Evolutionary conservation across 768 basidiomycete species (phyloP).

Genomic region (Trametes cingulata): DNA sequence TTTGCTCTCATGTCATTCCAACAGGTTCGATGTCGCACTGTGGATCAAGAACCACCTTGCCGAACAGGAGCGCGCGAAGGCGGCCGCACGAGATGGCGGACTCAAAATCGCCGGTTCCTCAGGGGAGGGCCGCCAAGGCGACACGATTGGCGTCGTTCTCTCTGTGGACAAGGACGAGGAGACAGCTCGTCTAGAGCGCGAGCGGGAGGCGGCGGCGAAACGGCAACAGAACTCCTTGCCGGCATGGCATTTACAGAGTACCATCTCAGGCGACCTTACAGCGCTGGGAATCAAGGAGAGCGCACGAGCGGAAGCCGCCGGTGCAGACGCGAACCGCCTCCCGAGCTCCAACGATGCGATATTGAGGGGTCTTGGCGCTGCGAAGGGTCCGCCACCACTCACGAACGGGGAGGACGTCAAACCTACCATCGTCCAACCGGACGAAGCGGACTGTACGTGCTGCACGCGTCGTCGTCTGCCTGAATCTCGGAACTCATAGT

Average conservation of each 20-base stretch:
- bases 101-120: conserved; percentile 76
- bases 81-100: conserved; percentile 50
- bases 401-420: conserved; percentile 40
- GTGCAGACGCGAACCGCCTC: conserved; percentile 26
- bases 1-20: background rate
- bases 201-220: conserved; percentile 81
- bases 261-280: conserved; percentile 90
- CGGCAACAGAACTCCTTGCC: conserved; percentile 90
- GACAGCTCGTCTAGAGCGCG: conserved; percentile 68
- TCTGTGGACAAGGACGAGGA: conserved; percentile 88
- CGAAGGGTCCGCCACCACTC: conserved; percentile 35
- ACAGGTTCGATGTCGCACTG: conserved; percentile 76
- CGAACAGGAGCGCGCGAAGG: conserved; percentile 54
- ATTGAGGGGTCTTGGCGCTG: conserved; percentile 64
- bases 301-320: conserved; percentile 48
- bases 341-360: conserved; percentile 69
- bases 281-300: conserved; percentile 79
- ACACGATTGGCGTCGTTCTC: conserved; percentile 84
- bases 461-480: background rate
- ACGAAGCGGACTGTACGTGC: conserved; percentile 66
- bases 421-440: conserved; percentile 45
- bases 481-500: background rate
- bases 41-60: conserved; percentile 79
- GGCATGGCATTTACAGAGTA: conserved; percentile 94
- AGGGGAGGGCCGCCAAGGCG: conserved; percentile 57